Evolutionary conservation across 805 yeast species (phyloP).

Genomic region (Sugiyamaella boreocaroliniensis): DNA sequence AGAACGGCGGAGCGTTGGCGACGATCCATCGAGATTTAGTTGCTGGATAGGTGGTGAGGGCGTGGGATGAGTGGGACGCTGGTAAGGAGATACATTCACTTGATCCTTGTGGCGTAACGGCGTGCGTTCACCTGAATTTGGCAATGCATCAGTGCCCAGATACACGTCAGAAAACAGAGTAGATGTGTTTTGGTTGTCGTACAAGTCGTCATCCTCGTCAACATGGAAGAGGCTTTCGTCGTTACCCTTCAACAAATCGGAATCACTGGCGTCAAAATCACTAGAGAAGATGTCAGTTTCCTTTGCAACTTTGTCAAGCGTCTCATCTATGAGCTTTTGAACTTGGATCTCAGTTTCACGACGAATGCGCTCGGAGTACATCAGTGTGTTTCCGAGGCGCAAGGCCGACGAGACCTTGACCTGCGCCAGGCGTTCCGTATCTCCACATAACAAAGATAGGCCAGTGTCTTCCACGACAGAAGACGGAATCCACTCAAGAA

Average conservation of each 20-base stretch:
- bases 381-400: conserved; percentile 65
- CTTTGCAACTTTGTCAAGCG: conserved; percentile 43
- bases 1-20: conserved; percentile 2
- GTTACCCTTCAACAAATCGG: background rate
- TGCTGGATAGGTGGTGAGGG: conserved; percentile 3
- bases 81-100: conserved; percentile 15
- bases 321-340: conserved; percentile 52
- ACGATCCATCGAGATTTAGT: conserved; percentile 5
- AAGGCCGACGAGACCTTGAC: conserved; percentile 64
- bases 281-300: conserved; percentile 1
- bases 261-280: background rate
- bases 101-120: background rate
- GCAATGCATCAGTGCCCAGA: conserved; percentile 36
- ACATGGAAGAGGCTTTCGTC: conserved; percentile 12
- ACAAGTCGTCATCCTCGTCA: conserved; percentile 21
- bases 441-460: conserved; percentile 52
- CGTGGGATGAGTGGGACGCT: conserved; percentile 9
- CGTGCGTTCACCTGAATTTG: conserved; percentile 20
- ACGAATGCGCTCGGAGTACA: conserved; percentile 69
- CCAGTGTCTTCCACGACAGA: conserved; percentile 56
- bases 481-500: conserved; percentile 36
- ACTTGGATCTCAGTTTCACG: conserved; percentile 71
- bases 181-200: conserved; percentile 15
- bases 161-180: conserved; percentile 38
- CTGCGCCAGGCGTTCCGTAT: conserved; percentile 54